phyloP scores from a whole-genome alignment of 768 basidiomycete species.

The Tephrocybe sp. region DNA sequence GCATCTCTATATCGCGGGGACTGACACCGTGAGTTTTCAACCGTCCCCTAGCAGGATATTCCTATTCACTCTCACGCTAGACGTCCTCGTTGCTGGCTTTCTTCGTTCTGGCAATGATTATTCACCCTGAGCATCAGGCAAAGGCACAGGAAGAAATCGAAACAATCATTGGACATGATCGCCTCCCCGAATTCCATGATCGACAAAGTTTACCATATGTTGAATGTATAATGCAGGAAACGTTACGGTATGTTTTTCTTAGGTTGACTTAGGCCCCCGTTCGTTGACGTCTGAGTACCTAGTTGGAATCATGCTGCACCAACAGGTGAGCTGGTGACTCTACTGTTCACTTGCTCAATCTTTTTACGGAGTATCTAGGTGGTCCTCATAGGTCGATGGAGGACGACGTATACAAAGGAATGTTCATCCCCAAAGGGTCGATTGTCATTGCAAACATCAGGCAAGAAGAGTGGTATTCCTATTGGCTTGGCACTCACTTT shows the following conservation, averaged over 20 bases:
- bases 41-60: neutral
- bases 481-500: neutral
- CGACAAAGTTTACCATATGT: constrained; percentile 32
- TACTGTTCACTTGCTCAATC: neutral
- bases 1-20: constrained; percentile 25
- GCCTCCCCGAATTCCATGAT: constrained; percentile 34
- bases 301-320: constrained; percentile 12
- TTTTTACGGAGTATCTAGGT: neutral
- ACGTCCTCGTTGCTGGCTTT: constrained; percentile 25
- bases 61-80: constrained; percentile 12
- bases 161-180: constrained; percentile 27
- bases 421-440: constrained; percentile 33
- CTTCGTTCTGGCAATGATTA: constrained; percentile 38
- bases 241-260: constrained; percentile 13
- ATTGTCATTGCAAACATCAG: constrained; percentile 23
- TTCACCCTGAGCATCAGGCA: constrained; percentile 32
- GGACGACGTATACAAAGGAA: constrained; percentile 30
- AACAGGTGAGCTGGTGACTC: neutral
- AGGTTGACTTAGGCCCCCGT: too few species aligned
- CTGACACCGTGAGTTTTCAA: constrained; percentile 29
- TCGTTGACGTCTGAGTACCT: neutral
- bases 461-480: constrained; percentile 8
- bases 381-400: constrained; percentile 21
- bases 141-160: constrained; percentile 42
- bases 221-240: constrained; percentile 31